Conservation (phyloP, 2,329 filamentous ascomycete genomes). For the Clonostachys sp. region DNA sequence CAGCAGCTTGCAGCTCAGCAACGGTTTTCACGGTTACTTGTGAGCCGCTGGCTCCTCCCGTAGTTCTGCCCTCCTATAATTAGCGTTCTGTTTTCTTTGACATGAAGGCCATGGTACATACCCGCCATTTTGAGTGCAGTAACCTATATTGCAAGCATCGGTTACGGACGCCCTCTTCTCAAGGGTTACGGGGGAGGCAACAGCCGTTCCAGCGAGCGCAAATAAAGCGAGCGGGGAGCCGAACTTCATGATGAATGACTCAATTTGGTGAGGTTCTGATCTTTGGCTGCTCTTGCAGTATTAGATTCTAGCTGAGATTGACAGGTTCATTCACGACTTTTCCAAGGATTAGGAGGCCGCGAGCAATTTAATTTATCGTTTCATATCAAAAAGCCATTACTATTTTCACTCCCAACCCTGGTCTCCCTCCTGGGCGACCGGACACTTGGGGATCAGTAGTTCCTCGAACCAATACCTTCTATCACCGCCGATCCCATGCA, state of each 20-base stretch:
- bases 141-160: constrained; percentile 32
- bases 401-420: too few relatives aligned
- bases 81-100: background rate
- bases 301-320: too few relatives aligned
- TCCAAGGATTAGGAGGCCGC: too few relatives aligned
- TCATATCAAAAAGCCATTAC: too few relatives aligned
- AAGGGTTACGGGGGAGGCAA: background rate
- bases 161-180: background rate
- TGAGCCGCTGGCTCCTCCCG: constrained; percentile 16
- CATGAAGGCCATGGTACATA: background rate
- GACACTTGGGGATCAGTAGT: too few relatives aligned
- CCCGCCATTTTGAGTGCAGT: constrained; percentile 25
- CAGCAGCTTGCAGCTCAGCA: constrained; percentile 15
- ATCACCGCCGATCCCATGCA: too few relatives aligned
- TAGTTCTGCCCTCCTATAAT: constrained; percentile 8
- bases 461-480: too few relatives aligned
- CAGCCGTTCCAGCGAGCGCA: background rate
- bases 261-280: too few relatives aligned
- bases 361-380: too few relatives aligned
- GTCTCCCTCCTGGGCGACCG: too few relatives aligned
- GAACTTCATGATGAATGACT: background rate
- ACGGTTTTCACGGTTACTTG: constrained; percentile 17
- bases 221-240: background rate
- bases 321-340: too few relatives aligned
- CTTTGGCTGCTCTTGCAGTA: too few relatives aligned